Evolutionary conservation across 768 basidiomycete species (phyloP).

Genomic region (Mycena haematopus): DNA sequence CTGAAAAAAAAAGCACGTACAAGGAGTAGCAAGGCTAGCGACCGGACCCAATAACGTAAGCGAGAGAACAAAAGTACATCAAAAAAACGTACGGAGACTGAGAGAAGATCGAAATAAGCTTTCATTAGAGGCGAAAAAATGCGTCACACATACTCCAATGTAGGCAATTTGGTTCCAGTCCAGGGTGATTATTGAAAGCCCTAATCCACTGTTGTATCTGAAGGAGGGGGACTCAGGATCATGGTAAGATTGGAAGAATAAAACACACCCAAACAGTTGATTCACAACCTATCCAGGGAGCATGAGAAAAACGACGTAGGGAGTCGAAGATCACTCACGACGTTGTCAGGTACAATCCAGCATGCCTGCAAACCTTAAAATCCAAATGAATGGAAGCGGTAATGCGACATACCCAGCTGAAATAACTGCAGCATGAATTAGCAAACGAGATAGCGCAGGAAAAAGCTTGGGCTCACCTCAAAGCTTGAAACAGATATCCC

Average conservation of each 20-base stretch:
- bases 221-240: neutral
- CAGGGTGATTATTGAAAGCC: constrained; percentile 59
- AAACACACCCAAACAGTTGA: constrained; percentile 58
- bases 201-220: constrained; percentile 56
- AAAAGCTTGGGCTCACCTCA: constrained; percentile 46
- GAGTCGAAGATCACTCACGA: constrained; percentile 41
- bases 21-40: constrained; percentile 53
- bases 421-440: constrained; percentile 40
- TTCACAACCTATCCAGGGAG: constrained; percentile 43
- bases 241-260: neutral
- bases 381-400: neutral
- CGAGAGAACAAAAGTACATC: constrained; percentile 2
- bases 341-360: constrained; percentile 67
- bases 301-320: neutral
- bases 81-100: constrained; percentile 19
- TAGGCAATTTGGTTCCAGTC: constrained; percentile 77
- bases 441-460: neutral
- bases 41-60: neutral
- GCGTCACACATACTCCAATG: constrained; percentile 53
- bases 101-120: constrained; percentile 3
- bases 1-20: constrained; percentile 36
- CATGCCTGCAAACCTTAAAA: constrained; percentile 52
- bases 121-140: neutral
- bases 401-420: constrained; percentile 49
- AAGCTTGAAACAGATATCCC: constrained; percentile 66